These are phyloP conservation scores for Xylariaceae sp. DNA, from an alignment of 2,329 filamentous ascomycete genomes.

Conservation along the genomic window DNA sequence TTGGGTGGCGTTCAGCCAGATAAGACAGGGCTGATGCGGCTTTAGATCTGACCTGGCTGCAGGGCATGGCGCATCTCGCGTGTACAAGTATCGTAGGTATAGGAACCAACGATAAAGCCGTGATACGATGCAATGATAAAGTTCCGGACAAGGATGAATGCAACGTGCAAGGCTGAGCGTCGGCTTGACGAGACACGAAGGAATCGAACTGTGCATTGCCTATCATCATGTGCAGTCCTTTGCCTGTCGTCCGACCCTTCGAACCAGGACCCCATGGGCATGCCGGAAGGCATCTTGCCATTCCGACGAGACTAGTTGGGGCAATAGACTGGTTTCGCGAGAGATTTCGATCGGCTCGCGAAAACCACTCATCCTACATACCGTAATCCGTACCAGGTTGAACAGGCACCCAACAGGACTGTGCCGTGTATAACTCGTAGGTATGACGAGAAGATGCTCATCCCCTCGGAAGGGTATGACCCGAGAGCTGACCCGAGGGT, in stretches of 20 bases:
- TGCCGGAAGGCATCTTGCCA: neutral
- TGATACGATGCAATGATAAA: neutral
- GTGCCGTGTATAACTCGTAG: neutral
- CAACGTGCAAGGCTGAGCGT: conserved; percentile 14
- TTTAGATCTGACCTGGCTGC: conserved; percentile 12
- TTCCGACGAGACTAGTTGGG: neutral
- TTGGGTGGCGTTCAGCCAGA: conserved; percentile 22
- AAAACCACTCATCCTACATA: neutral
- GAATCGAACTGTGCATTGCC: neutral
- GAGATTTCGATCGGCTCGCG: neutral
- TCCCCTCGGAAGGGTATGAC: neutral
- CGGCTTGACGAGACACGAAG: neutral
- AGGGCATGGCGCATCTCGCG: conserved; percentile 10
- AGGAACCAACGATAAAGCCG: conserved; percentile 3
- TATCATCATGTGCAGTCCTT: too few species aligned
- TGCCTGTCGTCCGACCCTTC: neutral
- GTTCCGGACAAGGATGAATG: conserved; percentile 5
- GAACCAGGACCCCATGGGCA: neutral
- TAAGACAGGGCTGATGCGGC: conserved; percentile 22
- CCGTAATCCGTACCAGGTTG: neutral
- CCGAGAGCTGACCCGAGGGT: neutral
- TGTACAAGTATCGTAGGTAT: neutral
- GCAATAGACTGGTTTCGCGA: neutral
- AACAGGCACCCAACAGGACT: neutral
- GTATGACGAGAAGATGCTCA: neutral